Evolutionary conservation across 306 rosid species (phyloP).

Genomic region (Prunus fruticosa): DNA sequence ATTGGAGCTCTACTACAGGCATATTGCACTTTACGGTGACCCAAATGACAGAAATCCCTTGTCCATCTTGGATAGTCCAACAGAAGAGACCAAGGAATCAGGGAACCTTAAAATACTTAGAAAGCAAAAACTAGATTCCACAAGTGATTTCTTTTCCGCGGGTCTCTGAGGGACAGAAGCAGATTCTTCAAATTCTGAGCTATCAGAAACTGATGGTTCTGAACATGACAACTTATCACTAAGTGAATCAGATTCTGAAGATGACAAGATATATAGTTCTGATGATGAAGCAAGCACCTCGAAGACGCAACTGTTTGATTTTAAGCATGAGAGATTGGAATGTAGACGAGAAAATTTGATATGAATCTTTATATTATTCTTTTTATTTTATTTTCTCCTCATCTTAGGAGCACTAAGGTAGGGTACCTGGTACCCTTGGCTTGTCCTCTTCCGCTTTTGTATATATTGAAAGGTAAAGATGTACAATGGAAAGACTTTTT

Average conservation of each 20-base stretch:
- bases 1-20: conserved; percentile 78
- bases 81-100: conserved; percentile 24
- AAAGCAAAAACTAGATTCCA: conserved; percentile 25
- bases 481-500: background rate
- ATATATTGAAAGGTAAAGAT: background rate
- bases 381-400: background rate
- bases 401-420: background rate
- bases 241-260: conserved; percentile 22
- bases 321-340: background rate
- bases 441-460: background rate
- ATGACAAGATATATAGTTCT: conserved; percentile 23
- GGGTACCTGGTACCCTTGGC: background rate
- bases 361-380: background rate
- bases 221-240: conserved; percentile 30
- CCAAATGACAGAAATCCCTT: conserved; percentile 64
- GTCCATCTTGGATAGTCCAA: conserved; percentile 51
- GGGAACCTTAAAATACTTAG: conserved; percentile 20
- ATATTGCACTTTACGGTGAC: conserved; percentile 75
- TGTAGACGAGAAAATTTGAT: background rate
- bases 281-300: conserved; percentile 30
- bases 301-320: conserved; percentile 17
- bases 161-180: conserved; percentile 43
- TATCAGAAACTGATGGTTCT: conserved; percentile 28
- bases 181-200: conserved; percentile 22
- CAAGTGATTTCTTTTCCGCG: conserved; percentile 28